Evolutionary conservation across 2,329 filamentous ascomycete species (phyloP), one percentile per base, ranked within the genome.

Genomic region (Arthroderma uncinatum): DNA sequence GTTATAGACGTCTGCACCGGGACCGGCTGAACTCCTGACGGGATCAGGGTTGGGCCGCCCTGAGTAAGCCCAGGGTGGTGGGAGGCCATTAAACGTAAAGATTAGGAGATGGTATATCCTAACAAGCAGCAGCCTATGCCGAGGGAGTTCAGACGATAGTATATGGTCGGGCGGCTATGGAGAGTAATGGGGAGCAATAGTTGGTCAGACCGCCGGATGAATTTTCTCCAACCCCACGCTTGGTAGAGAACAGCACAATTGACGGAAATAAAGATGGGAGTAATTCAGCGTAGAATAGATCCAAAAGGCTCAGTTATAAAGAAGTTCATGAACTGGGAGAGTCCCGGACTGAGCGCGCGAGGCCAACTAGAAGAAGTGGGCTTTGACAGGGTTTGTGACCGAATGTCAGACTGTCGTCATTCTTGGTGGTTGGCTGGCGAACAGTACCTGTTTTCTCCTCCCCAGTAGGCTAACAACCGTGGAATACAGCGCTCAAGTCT

Each of bases 331-430:
- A 16, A 25, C 14, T 50, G 47, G 44, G 47, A 50, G 28, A 25
- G 25, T 47, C 6, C n/a, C 47, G n/a, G 47, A 12, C 47, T 33
- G 25, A 30, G 25, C 25, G 47, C 16, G 47, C 16, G 39, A 21
- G 47, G 25, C 47, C 47, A 50, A 50, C 25, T n/a, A 30, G 25
- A n/a, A n/a, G 47, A 50, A 50, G 47, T 50, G 47, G 47, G 47
- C 47, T 50, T 16, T 23, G 33, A 23, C 23, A 50, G 47, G 47
- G 47, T 50, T 12, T 23, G 12, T 47, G 40, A 21, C 40, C 19
- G 40, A 25, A 23, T 47, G 23, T 28, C 40, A 33, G 47, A n/a
- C 47, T 50, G 5, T 50, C 47, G 47, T 50, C 47, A 50, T 50
- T 50, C 25, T 25, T 33, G 25, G 47, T 3, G 12, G 34, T n/a